A percentile compares a stretch with the other conserved stretches of the same genome.
These are phyloP conservation scores for Fusarium foetens DNA, from an alignment of 2,329 filamentous ascomycete species.

Conservation along the genomic window DNA sequence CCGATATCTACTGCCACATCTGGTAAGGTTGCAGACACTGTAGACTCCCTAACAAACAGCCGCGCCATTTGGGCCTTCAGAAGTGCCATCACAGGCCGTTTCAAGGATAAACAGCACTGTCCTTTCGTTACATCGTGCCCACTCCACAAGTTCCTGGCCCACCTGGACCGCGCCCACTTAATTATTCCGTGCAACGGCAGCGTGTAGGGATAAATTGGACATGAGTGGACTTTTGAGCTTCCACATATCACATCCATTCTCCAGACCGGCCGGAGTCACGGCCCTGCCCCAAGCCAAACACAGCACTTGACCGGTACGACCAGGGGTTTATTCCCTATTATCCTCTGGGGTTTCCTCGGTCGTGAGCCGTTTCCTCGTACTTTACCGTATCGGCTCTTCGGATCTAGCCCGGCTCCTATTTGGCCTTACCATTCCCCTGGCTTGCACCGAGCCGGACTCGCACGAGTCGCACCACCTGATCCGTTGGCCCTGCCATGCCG, in stretches of 20 bases:
- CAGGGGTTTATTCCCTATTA: slow-evolving; percentile 27
- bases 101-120: slow-evolving; percentile 19
- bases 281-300: slow-evolving; percentile 31
- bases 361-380: slow-evolving; percentile 27
- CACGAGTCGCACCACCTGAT: slow-evolving; percentile 40
- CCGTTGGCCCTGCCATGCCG: slow-evolving; percentile 12
- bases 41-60: slow-evolving; percentile 2
- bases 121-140: slow-evolving; percentile 37
- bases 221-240: slow-evolving; percentile 21
- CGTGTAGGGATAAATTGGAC: slow-evolving; percentile 26
- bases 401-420: slow-evolving; percentile 33
- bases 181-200: slow-evolving; percentile 28
- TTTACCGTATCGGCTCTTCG: slow-evolving; percentile 40
- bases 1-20: slow-evolving; percentile 21
- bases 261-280: slow-evolving; percentile 37
- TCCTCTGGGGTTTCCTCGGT: slow-evolving; percentile 13
- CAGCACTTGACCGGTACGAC: slow-evolving; percentile 27
- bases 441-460: slow-evolving; percentile 36
- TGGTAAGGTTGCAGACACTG: slow-evolving; percentile 26
- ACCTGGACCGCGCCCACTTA: slow-evolving; percentile 20
- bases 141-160: slow-evolving; percentile 42
- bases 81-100: not conserved
- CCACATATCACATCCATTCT: slow-evolving; percentile 34
- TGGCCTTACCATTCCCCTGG: slow-evolving; percentile 32
- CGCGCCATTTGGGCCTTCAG: slow-evolving; percentile 3